Base-by-base conservation (phyloP, 2,329 filamentous ascomycete genomes). In the Colletotrichum lindemuthianum region DNA sequence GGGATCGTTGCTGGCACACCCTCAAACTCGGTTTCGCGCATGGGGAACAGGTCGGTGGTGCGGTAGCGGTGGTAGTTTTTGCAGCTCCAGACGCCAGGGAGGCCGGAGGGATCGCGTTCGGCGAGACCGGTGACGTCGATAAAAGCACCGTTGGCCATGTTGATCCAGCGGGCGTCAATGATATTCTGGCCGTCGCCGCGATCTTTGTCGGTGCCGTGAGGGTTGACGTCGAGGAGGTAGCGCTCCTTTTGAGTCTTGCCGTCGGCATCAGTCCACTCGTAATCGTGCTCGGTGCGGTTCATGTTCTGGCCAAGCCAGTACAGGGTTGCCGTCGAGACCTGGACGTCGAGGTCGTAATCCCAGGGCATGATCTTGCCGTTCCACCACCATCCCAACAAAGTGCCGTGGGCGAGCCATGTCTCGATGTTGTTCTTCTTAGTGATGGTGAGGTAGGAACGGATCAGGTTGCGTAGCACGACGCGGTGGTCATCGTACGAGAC, bases 351-450 rank as follows among this genome's bases (percentile, higher is more conserved):
- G 75, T 96, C 92, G 80, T 88, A 91, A 76, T 96, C 92, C 92
- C 92, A 94, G 1, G 92, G 91, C 79, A 94, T 87, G 73, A 92
- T 88, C 77, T 87, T 78, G 45, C 82, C 85, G 74, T 93, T 95
- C 92, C 92, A 96, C 91, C 91, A 96, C 92, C 92, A 96, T 11
- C 92, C 92, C 24, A 96, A 80, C 53, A 96, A 79, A 5, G 92
- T 93, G 52, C 92, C 92, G 75, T 96, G 92, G 43, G 92, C 92
- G 64, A 96, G 87, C 92, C 92, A 96, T 0, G 92, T 95, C 77
- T 95, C 91, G 67, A 93, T 78, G 7, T 87, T 86, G 58, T 89
- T 81, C 15, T 85, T 80, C 48, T 82, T 79, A 75, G 92, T 90
- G 60, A 86, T 88, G 49, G 83, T 82, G 48, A 96, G 83, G 77